Base-by-base conservation (phyloP, 176 grass and related monocot genomes). In the Alloteropsis semialata region DNA sequence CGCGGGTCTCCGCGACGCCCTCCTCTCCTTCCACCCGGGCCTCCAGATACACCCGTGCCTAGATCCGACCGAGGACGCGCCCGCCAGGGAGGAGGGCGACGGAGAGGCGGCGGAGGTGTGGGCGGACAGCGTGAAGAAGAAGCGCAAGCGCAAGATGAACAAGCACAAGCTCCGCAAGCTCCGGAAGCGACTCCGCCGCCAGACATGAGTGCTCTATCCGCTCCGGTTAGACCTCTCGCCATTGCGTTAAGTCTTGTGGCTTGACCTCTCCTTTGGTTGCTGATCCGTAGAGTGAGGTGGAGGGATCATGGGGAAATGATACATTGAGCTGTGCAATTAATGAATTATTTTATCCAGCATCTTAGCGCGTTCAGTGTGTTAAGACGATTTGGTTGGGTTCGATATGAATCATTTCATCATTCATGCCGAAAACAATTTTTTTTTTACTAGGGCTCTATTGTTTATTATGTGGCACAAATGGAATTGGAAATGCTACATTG, bases 121-220 rank as follows among this genome's bases (percentile, higher is more conserved):
- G 88, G 95, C 95, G 6, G 95, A 98, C 74, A 98, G 95, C 87
- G 95, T 98, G 56, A 98, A 98, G 90, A 98, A 98, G 92, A 98
- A 95, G 92, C 87, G 95, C 15, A 98, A 95, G 92, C 91, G 80
- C 57, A 98, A 98, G 88, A 98, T 98, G 95, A 98, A 98, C 92
- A 98, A 98, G 75, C 95, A 98, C 81, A 98, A 98, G 88, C 84
- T 91, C 16, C 86, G 84, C 44, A 98, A 98, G 88, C 88, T 92
- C 18, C 86, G 90, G 81, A 98, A 88, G 86, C 85, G 84, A 39
- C 95, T 98, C 65, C 88, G 90, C 55, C 90, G 90, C 78, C 89
- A 94, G 90, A 89, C 90, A 50, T 92, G 86, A 88, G 62, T 46
- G 6, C 54, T 7, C 42, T 17, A 22, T 13, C 32, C 46, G 33